Evolutionary conservation across 177 flowering plant species (phyloP).

Genomic region (Telopea speciosissima): DNA sequence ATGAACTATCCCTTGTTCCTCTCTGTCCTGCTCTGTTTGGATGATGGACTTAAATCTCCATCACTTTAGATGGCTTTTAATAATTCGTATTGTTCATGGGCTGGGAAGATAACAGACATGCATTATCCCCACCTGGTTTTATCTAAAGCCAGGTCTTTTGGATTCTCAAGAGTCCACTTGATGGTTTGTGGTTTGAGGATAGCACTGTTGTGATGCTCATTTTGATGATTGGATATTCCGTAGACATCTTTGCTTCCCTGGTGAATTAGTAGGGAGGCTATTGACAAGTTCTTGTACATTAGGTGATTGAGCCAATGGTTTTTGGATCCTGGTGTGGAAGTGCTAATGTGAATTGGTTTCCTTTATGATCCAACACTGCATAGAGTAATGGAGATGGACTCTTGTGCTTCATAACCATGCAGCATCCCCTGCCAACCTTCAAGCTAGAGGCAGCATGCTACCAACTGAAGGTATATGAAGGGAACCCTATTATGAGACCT

Average conservation of each 20-base stretch:
- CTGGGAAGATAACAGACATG: no score
- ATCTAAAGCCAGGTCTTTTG: no score
- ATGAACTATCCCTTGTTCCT: not conserved
- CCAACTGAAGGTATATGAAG: not conserved
- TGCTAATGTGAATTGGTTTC: not conserved
- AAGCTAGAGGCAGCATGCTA: not conserved
- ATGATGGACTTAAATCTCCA: no score
- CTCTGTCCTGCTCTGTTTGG: not conserved
- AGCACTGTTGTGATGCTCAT: not conserved
- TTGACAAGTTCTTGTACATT: not conserved
- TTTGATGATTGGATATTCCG: not conserved
- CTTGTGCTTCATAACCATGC: not conserved
- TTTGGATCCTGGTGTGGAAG: not conserved
- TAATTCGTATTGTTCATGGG: no score
- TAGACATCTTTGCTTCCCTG: not conserved
- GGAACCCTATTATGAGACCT: not conserved
- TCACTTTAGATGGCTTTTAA: no score
- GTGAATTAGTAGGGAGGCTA: not conserved
- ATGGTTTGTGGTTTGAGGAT: not conserved
- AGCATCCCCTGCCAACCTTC: not conserved
- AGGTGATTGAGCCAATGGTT: not conserved
- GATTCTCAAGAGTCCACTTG: no score
- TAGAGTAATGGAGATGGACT: not conserved
- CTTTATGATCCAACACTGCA: not conserved
- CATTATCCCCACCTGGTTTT: no score